Percentiles rank a stretch among this genome's conserved stretches.
These are phyloP conservation scores for Daldinia loculata DNA, from an alignment of 495 filamentous ascomycete species.

Conservation along the genomic window DNA sequence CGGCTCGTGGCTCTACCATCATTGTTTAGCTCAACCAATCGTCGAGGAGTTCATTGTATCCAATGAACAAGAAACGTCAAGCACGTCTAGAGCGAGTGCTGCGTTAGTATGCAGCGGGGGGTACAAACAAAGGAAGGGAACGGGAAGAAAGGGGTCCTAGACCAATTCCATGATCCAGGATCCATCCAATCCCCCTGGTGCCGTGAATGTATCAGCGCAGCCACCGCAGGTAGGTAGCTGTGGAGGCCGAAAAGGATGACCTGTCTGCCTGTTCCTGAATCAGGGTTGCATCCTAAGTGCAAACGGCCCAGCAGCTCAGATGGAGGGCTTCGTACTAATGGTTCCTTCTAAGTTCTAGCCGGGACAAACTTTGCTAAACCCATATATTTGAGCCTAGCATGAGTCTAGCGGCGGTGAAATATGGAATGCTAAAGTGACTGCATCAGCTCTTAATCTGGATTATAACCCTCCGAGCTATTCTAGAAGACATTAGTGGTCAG, in stretches of 20 bases:
- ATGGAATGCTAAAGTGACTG: slow-evolving; percentile 9
- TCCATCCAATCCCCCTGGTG: slow-evolving; percentile 34
- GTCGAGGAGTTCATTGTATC: slow-evolving; percentile 2
- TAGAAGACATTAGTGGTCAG: slow-evolving; percentile 21
- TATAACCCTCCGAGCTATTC: slow-evolving; percentile 24
- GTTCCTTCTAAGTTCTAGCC: slow-evolving; percentile 17
- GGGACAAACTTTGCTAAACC: slow-evolving; percentile 9
- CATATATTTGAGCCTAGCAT: slow-evolving; percentile 11
- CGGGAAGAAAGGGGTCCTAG: too few relatives aligned
- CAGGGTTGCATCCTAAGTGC: slow-evolving; percentile 15
- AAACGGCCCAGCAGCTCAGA: slow-evolving; percentile 10
- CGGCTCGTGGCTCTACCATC: slow-evolving; percentile 20
- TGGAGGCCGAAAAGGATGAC: slow-evolving; percentile 13
- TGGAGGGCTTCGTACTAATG: slow-evolving; percentile 14
- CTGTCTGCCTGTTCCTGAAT: slow-evolving; percentile 40
- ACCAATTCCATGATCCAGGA: slow-evolving; percentile 25
- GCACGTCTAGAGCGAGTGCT: slow-evolving; percentile 15
- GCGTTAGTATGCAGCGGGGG: slow-evolving; percentile 18
- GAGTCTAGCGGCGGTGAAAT: slow-evolving; percentile 13
- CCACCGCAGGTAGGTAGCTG: slow-evolving; percentile 12
- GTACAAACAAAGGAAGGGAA: too few relatives aligned
- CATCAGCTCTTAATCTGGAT: slow-evolving; percentile 17
- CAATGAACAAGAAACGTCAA: slow-evolving; percentile 23
- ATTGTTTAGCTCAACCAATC: slow-evolving; percentile 32
- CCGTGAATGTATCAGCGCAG: slow-evolving; percentile 36